Conservation (phyloP, 83 land plant genomes). For the Diphasiastrum complanatum region DNA sequence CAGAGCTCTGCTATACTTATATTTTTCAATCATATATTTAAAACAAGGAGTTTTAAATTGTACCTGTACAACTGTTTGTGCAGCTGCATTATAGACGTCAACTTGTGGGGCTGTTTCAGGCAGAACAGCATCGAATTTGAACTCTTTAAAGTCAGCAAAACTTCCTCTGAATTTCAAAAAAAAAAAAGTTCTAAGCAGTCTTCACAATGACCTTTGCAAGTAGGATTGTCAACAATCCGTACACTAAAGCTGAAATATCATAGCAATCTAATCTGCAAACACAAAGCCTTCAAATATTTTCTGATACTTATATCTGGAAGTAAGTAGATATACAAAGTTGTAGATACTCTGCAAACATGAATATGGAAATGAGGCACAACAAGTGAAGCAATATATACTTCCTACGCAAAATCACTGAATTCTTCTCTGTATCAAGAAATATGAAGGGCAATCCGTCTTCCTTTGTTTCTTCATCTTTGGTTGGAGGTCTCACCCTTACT, state of each 20-base stretch:
- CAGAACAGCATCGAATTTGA: constrained; percentile 39
- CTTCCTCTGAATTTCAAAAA: constrained; percentile 27
- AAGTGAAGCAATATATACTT: constrained; percentile 13
- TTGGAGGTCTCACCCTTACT: constrained; percentile 34
- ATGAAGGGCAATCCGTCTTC: constrained; percentile 34
- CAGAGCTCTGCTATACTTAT: background rate
- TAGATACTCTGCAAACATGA: background rate
- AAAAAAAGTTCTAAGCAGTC: background rate
- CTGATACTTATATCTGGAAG: too few species aligned
- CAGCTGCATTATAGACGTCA: constrained; percentile 35
- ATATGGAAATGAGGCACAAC: background rate
- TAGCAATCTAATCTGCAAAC: too few species aligned
- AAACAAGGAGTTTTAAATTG: too few species aligned
- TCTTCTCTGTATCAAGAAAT: constrained; percentile 31
- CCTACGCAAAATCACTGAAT: constrained; percentile 33
- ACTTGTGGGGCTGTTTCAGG: constrained; percentile 27
- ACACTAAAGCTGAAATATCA: too few species aligned
- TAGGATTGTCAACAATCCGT: too few species aligned
- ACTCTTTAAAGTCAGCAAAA: constrained; percentile 38
- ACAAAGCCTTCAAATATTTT: too few species aligned
- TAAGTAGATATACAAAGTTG: background rate
- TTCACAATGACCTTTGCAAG: too few species aligned
- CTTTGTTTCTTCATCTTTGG: constrained; percentile 30
- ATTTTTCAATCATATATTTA: background rate
- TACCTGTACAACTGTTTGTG: constrained; percentile 26